Percentiles rank a stretch among this genome's conserved stretches.
phyloP scores from a whole-genome alignment of 805 yeast genomes.

The Wickerhamiella galacta region DNA sequence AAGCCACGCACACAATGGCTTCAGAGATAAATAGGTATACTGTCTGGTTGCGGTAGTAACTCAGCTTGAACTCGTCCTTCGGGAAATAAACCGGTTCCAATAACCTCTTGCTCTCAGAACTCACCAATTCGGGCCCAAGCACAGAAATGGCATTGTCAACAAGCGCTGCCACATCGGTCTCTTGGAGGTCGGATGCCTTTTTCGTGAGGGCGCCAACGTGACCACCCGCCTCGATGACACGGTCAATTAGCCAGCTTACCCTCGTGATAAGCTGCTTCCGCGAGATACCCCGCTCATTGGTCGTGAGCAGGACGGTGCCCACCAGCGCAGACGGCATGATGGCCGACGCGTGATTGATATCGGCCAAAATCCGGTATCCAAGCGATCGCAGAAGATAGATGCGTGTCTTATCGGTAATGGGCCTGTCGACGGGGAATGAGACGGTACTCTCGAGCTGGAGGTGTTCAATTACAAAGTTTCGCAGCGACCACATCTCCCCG shows the following conservation, averaged over 20 bases:
- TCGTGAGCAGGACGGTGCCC: slow-evolving; percentile 29
- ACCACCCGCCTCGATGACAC: slow-evolving; percentile 24
- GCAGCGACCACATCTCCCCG: slow-evolving; percentile 27
- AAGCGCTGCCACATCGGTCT: slow-evolving; percentile 18
- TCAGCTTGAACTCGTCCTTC: slow-evolving; percentile 36
- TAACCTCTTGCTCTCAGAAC: slow-evolving; percentile 18
- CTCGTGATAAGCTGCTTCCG: slow-evolving; percentile 21
- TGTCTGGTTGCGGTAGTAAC: slow-evolving; percentile 40
- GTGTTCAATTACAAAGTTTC: slow-evolving; percentile 20
- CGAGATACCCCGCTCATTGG: slow-evolving; percentile 26
- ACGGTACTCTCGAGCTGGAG: slow-evolving; percentile 12
- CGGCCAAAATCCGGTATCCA: slow-evolving; percentile 38
- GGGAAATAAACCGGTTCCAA: slow-evolving; percentile 26
- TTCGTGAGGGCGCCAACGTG: slow-evolving; percentile 23
- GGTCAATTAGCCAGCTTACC: slow-evolving; percentile 22
- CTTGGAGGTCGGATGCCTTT: slow-evolving; percentile 11
- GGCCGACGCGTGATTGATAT: slow-evolving; percentile 33
- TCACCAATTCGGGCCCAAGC: slow-evolving; percentile 24
- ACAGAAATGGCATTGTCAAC: slow-evolving; percentile 26
- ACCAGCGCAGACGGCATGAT: slow-evolving; percentile 39
- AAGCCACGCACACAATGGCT: slow-evolving; percentile 30
- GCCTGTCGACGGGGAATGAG: slow-evolving; percentile 3
- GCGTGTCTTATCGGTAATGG: slow-evolving; percentile 8
- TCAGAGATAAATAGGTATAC: slow-evolving; percentile 38
- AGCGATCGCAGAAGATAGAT: slow-evolving; percentile 28